Evolutionary conservation across 352 stramenopile genomes (phyloP), one percentile per base, ranked within the genome.

Genomic region (Detonula confervacea): DNA sequence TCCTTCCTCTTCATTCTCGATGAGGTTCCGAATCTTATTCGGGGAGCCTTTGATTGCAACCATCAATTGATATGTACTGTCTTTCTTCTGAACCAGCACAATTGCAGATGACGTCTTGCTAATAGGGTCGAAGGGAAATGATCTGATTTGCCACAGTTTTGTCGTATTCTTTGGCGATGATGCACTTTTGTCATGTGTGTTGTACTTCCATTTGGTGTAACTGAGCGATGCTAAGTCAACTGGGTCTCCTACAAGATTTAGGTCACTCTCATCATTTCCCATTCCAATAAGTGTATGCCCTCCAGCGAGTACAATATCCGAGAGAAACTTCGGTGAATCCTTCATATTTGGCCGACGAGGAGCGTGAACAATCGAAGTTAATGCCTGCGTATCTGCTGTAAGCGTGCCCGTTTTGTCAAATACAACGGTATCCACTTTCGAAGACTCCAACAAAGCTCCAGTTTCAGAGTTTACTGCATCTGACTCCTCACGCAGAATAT

Each of bases 321-420:
- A 65, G 20, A 69, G 54, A 20, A 77, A 52, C 25, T 73, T 22
- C 16, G 27, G 29, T 16, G 42, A 20, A 42, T 52, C 35, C 46
- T 64, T 30, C 18, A 33, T 22, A 55, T 46, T 35, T 47, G 47
- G 12, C 3, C 7, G 11, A 37, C 25, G 8, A 42, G 61, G 49
- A 33, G 52, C 59, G 22, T 78, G 20, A 33, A 81, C 49, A 49
- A 87, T 35, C 37, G 73, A 75, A 18, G 65, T 73, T 12, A 91
- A 33, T 24, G 61, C 56, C 37, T 91, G 81, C 16, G 81, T 87
- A 47, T 89, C 71, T n/a, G 73, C 69, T 14, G 81, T 89, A 1
- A 91, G 24, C 8, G 85, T 91, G 25, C 85, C 85, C 0, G 85
- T 91, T 66, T 88, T 91, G 27, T 91, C 85, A 61, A 91, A 89